These are phyloP conservation scores for Trifolium subterraneum DNA, from an alignment of 306 rosid species.

Conservation along the genomic window DNA sequence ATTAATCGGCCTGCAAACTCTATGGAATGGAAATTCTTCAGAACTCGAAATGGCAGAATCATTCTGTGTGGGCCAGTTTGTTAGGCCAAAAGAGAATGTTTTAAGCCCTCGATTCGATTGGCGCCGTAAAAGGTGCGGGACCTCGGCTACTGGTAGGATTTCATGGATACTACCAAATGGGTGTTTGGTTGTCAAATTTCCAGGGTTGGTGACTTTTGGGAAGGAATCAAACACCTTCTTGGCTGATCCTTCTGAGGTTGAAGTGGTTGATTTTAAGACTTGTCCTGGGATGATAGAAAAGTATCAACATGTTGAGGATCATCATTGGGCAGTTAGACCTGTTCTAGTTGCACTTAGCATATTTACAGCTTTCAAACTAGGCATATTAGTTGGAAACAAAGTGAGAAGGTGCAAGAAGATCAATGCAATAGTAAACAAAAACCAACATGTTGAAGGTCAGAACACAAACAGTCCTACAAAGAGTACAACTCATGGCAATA, in stretches of 20 bases:
- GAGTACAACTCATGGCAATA: slow-evolving; percentile 32
- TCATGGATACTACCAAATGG: slow-evolving; percentile 86
- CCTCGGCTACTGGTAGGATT: slow-evolving; percentile 76
- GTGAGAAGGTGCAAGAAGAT: slow-evolving; percentile 56
- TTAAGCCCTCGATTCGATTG: slow-evolving; percentile 81
- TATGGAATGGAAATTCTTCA: slow-evolving; percentile 74
- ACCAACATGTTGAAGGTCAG: slow-evolving; percentile 57
- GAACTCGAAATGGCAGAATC: slow-evolving; percentile 81
- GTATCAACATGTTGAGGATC: slow-evolving; percentile 90
- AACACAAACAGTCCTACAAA: slow-evolving; percentile 45
- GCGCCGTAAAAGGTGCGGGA: slow-evolving; percentile 66
- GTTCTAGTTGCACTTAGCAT: slow-evolving; percentile 70
- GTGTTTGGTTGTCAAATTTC: slow-evolving; percentile 79
- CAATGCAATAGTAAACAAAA: slow-evolving; percentile 49
- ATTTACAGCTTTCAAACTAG: slow-evolving; percentile 74
- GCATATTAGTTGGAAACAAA: slow-evolving; percentile 63
- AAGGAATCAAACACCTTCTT: slow-evolving; percentile 59
- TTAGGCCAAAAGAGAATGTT: slow-evolving; percentile 62
- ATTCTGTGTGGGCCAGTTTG: slow-evolving; percentile 78
- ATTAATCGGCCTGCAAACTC: slow-evolving; percentile 75
- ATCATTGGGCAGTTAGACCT: slow-evolving; percentile 91
- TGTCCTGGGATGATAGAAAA: slow-evolving; percentile 75
- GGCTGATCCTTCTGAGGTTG: slow-evolving; percentile 93
- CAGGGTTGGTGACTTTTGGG: slow-evolving; percentile 67
- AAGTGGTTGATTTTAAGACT: slow-evolving; percentile 62